phyloP scores from a whole-genome alignment of 2,329 filamentous ascomycete genomes.

The Atkinsonella texensis region DNA sequence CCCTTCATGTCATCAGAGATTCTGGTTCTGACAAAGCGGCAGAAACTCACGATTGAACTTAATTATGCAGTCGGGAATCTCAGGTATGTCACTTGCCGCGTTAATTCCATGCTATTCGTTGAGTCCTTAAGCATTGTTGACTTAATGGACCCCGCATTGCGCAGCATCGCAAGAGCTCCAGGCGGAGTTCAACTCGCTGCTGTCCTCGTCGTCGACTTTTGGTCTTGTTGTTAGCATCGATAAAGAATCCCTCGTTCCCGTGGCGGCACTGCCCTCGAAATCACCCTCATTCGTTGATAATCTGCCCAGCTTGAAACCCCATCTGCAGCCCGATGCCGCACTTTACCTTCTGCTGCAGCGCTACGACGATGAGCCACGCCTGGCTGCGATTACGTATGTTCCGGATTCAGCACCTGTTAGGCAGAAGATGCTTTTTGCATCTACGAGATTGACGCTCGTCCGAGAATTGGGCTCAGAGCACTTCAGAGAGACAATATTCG shows the following conservation, averaged over 20 bases:
- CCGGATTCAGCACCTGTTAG: constrained; percentile 68
- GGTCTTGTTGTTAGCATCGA: constrained; percentile 61
- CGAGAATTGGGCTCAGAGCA: constrained; percentile 68
- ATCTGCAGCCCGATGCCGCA: constrained; percentile 54
- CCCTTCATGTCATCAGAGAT: no score
- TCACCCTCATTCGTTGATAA: constrained; percentile 50
- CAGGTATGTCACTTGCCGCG: constrained; percentile 36
- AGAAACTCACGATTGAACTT: neutral
- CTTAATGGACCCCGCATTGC: neutral
- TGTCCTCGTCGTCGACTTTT: constrained; percentile 49
- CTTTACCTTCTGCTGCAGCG: constrained; percentile 67
- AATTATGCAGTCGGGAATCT: constrained; percentile 66
- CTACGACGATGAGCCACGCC: constrained; percentile 41
- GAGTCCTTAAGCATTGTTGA: neutral
- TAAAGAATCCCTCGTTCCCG: constrained; percentile 54
- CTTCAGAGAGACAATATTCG: constrained; percentile 66
- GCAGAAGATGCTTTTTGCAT: constrained; percentile 78
- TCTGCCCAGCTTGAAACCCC: constrained; percentile 46
- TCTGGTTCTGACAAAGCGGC: neutral
- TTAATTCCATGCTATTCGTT: neutral
- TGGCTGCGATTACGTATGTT: constrained; percentile 66
- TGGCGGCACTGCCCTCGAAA: constrained; percentile 39
- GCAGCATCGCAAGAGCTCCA: constrained; percentile 67
- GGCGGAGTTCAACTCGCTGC: constrained; percentile 57
- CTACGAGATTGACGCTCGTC: constrained; percentile 61